Conservation (phyloP, 2,329 filamentous ascomycete species). For the Sporothrix curviconia region DNA sequence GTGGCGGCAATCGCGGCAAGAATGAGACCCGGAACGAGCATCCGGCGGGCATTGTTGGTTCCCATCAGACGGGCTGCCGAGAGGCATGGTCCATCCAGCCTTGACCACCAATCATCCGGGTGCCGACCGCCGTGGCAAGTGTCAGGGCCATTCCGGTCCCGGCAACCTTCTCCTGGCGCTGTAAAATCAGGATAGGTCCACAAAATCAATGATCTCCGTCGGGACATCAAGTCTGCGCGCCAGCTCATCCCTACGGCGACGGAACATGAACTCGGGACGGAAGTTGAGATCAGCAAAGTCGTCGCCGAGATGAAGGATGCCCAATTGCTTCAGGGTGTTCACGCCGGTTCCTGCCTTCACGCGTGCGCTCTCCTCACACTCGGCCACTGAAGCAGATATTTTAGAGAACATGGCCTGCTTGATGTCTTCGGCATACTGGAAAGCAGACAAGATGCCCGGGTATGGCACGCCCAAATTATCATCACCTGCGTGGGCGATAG, state of each 20-base stretch:
- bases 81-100: conserved; percentile 86
- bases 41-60: conserved; percentile 69
- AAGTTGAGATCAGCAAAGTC: conserved; percentile 83
- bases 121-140: conserved; percentile 76
- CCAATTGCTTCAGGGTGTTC: conserved; percentile 79
- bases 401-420: conserved; percentile 87
- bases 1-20: conserved; percentile 67
- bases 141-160: conserved; percentile 94
- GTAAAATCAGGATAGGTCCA: conserved; percentile 76
- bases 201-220: conserved; percentile 87
- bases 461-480: conserved; percentile 77
- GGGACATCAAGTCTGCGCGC: conserved; percentile 81
- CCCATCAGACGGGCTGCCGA: conserved; percentile 75
- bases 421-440: conserved; percentile 88
- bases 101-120: conserved; percentile 72
- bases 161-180: conserved; percentile 89
- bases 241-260: conserved; percentile 69
- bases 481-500: conserved; percentile 71
- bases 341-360: conserved; percentile 72
- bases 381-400: conserved; percentile 69
- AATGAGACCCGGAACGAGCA: conserved; percentile 75
- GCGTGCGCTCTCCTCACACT: conserved; percentile 83
- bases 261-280: conserved; percentile 91
- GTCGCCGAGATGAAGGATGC: conserved; percentile 79
- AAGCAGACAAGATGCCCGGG: conserved; percentile 75